These are phyloP conservation scores for Fomitopsis schrenkii DNA, from an alignment of 1,284 basidiomycete species.

Conservation along the genomic window DNA sequence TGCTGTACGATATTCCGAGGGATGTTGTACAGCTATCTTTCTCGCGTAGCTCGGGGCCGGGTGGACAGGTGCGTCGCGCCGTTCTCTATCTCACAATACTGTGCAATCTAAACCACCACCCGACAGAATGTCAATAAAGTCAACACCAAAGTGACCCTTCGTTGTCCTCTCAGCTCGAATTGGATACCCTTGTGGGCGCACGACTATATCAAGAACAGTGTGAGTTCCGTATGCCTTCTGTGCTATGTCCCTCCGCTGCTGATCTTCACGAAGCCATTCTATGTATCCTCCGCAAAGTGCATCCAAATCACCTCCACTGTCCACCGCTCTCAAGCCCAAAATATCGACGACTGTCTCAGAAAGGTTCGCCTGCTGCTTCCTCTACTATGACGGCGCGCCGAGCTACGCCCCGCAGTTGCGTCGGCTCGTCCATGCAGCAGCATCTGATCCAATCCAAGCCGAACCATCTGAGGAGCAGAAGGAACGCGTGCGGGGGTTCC, in stretches of 20 bases:
- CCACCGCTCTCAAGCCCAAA: slow-evolving; percentile 71
- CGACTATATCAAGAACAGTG: slow-evolving; percentile 45
- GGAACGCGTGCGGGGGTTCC: slow-evolving; percentile 45
- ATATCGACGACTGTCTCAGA: slow-evolving; percentile 63
- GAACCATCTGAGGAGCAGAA: slow-evolving; percentile 55
- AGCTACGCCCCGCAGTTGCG: slow-evolving; percentile 44
- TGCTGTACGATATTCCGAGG: slow-evolving; percentile 38
- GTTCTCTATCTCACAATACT: background rate
- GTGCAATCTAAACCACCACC: background rate
- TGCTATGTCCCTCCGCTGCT: background rate
- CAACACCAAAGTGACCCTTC: slow-evolving; percentile 69
- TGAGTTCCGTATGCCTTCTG: slow-evolving; percentile 21
- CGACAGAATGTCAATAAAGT: slow-evolving; percentile 78
- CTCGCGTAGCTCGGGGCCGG: slow-evolving; percentile 74
- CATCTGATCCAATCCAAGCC: slow-evolving; percentile 44
- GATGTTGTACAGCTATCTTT: slow-evolving; percentile 55
- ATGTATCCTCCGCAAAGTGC: slow-evolving; percentile 59
- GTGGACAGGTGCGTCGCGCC: slow-evolving; percentile 57
- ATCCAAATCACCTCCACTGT: slow-evolving; percentile 63
- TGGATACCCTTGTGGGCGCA: slow-evolving; percentile 74
- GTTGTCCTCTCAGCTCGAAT: slow-evolving; percentile 47
- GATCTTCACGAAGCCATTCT: slow-evolving; percentile 47
- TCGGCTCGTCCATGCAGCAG: slow-evolving; percentile 42
- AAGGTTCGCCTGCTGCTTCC: slow-evolving; percentile 43
- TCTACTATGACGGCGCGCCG: background rate